These are phyloP conservation scores for Quercus phellos DNA, from an alignment of 331 rosid genomes.

Conservation along the genomic window DNA sequence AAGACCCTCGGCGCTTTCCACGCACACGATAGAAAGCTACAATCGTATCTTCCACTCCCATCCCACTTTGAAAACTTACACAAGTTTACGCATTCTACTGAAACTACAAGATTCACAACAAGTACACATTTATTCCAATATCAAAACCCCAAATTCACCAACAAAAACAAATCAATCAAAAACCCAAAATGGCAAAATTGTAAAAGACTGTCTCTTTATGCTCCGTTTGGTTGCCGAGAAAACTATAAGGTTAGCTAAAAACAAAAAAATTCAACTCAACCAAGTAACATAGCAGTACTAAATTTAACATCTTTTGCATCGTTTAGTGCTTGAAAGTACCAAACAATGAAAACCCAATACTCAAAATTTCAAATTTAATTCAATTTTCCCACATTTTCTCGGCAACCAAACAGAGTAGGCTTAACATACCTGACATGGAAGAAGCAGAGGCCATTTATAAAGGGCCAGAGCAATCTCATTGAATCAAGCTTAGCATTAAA, in stretches of 20 bases:
- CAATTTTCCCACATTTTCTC: slow-evolving; percentile 18
- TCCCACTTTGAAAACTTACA: slow-evolving; percentile 76
- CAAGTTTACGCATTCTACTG: slow-evolving; percentile 83
- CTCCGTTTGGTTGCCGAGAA: slow-evolving; percentile 10
- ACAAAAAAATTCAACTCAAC: slow-evolving; percentile 8
- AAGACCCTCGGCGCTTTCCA: slow-evolving; percentile 95
- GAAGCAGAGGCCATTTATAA: slow-evolving; percentile 74
- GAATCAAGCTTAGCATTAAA: slow-evolving; percentile 56
- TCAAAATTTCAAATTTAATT: background rate
- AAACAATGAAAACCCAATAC: slow-evolving; percentile 6
- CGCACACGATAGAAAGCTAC: slow-evolving; percentile 73
- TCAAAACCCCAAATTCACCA: slow-evolving; percentile 25
- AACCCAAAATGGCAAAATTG: background rate
- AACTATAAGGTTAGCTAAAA: background rate
- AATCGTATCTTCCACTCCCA: slow-evolving; percentile 78
- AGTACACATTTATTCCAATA: slow-evolving; percentile 1
- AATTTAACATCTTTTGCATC: background rate
- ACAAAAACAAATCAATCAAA: background rate
- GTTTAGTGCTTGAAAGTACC: background rate
- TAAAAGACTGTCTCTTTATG: slow-evolving; percentile 8
- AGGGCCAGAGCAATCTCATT: slow-evolving; percentile 66
- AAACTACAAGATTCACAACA: slow-evolving; percentile 48
- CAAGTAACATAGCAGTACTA: background rate
- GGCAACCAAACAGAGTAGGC: slow-evolving; percentile 16
- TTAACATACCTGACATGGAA: slow-evolving; percentile 75